These are phyloP conservation scores for Phytophthora aleatoria DNA, from an alignment of 352 stramenopile species.

Conservation along the genomic window DNA sequence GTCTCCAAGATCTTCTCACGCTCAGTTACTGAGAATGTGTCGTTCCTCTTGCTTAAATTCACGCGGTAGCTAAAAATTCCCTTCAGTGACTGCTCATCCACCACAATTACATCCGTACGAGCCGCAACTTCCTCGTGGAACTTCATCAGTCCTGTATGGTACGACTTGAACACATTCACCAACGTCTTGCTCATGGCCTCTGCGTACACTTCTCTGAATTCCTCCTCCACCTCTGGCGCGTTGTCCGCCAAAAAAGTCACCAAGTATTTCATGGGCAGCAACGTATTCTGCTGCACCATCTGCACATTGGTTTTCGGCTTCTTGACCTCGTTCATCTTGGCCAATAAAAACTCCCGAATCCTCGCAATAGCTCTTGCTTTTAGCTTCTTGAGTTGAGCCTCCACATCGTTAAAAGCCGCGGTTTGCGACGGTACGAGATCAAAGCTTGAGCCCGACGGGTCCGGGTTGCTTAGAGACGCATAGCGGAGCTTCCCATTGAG, in stretches of 20 bases:
- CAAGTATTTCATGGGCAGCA: constrained; percentile 97
- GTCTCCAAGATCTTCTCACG: constrained; percentile 91
- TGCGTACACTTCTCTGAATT: constrained; percentile 96
- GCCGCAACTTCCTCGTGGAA: constrained; percentile 94
- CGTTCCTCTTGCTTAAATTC: constrained; percentile 95
- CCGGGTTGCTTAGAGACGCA: constrained; percentile 61
- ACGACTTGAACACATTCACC: constrained; percentile 95
- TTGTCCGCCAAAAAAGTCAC: constrained; percentile 95
- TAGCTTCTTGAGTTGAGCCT: constrained; percentile 91
- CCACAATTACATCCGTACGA: constrained; percentile 93
- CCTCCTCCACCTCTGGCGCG: constrained; percentile 91
- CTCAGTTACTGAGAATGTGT: constrained; percentile 94
- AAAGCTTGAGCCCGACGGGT: constrained; percentile 73
- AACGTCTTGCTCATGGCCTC: constrained; percentile 98
- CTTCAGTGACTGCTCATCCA: constrained; percentile 95
- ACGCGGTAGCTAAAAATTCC: constrained; percentile 86
- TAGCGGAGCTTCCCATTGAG: constrained; percentile 95
- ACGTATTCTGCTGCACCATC: constrained; percentile 97
- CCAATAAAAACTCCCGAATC: constrained; percentile 94
- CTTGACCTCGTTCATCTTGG: constrained; percentile 93
- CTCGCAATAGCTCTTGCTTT: constrained; percentile 71
- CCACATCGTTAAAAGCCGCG: constrained; percentile 92
- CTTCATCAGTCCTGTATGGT: constrained; percentile 95
- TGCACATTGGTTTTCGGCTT: constrained; percentile 98
- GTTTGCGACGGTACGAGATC: constrained; percentile 91